Conservation (phyloP, 495 filamentous ascomycete species). For the Venustampulla echinocandica region DNA sequence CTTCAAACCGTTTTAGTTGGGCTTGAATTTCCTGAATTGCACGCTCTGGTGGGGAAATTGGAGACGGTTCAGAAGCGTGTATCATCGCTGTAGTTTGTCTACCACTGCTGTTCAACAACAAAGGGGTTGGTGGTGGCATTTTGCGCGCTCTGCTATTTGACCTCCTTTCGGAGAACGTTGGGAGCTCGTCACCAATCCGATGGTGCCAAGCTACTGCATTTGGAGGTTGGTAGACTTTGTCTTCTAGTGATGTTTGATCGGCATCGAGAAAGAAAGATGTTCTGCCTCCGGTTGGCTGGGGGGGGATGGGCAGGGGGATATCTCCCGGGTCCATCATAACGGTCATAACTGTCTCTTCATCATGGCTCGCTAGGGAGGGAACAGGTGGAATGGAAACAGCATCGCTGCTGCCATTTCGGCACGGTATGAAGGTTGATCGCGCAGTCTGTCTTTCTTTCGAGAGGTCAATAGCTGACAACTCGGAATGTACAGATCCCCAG, state of each 20-base stretch:
- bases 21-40: constrained; percentile 42
- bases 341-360: constrained; percentile 23
- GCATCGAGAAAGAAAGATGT: constrained; percentile 17
- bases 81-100: constrained; percentile 24
- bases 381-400: background rate
- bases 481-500: constrained; percentile 19
- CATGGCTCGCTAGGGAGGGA: background rate
- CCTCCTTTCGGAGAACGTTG: constrained; percentile 41
- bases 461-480: constrained; percentile 12
- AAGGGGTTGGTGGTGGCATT: constrained; percentile 40
- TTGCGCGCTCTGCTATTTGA: constrained; percentile 20
- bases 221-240: constrained; percentile 6
- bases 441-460: constrained; percentile 11
- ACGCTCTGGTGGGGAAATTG: constrained; percentile 38
- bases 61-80: constrained; percentile 25
- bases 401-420: background rate
- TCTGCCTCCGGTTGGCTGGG: background rate
- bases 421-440: constrained; percentile 13
- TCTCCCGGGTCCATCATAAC: constrained; percentile 30
- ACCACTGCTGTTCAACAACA: constrained; percentile 32
- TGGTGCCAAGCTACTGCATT: constrained; percentile 32
- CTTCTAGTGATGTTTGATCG: constrained; percentile 12
- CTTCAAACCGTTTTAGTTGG: constrained; percentile 30
- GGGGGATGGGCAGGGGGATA: constrained; percentile 3
- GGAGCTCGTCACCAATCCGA: constrained; percentile 43